A percentile compares a stretch with the other conserved stretches of the same genome.
Conservation (phyloP, 2,329 filamentous ascomycete genomes). For the Exophiala calicioides region DNA sequence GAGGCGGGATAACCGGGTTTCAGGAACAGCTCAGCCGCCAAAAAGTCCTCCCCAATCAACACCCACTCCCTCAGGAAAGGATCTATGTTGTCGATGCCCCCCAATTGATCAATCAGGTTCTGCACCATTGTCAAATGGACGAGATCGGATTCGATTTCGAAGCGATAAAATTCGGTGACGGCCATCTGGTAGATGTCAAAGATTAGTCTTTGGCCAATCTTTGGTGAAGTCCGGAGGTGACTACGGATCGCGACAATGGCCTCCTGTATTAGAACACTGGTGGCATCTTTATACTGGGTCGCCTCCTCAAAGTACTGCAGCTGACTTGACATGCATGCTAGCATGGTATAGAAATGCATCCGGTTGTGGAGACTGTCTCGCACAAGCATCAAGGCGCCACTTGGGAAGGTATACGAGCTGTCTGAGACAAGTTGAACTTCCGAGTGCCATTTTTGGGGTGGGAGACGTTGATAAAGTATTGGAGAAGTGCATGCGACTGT, state of each 20-base stretch:
- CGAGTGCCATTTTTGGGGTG: constrained; percentile 5
- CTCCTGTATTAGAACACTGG: background rate
- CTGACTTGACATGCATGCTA: constrained; percentile 11
- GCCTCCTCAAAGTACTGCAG: constrained; percentile 6
- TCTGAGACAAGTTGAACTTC: constrained; percentile 3
- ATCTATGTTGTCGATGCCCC: constrained; percentile 6
- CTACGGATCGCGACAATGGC: constrained; percentile 1
- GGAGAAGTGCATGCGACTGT: constrained; percentile 1
- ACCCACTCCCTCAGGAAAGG: constrained; percentile 8
- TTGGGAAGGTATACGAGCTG: constrained; percentile 4
- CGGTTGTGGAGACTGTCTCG: constrained; percentile 1
- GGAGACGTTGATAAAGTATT: constrained; percentile 8
- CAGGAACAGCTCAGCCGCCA: constrained; percentile 4
- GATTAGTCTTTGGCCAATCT: constrained; percentile 5
- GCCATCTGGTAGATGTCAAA: constrained; percentile 12
- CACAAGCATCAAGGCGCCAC: background rate
- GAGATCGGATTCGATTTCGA: constrained; percentile 3
- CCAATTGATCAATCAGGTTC: constrained; percentile 1
- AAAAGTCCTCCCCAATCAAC: constrained; percentile 5
- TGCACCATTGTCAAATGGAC: constrained; percentile 2
- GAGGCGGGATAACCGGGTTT: constrained; percentile 10
- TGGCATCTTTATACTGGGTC: background rate
- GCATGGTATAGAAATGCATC: constrained; percentile 7
- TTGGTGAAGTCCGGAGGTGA: constrained; percentile 1
- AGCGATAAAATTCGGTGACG: constrained; percentile 11